Percentiles rank a stretch among this genome's conserved stretches.
Evolutionary conservation across 257 asterid genomes (phyloP).

Genomic region (Verbena officinalis): DNA sequence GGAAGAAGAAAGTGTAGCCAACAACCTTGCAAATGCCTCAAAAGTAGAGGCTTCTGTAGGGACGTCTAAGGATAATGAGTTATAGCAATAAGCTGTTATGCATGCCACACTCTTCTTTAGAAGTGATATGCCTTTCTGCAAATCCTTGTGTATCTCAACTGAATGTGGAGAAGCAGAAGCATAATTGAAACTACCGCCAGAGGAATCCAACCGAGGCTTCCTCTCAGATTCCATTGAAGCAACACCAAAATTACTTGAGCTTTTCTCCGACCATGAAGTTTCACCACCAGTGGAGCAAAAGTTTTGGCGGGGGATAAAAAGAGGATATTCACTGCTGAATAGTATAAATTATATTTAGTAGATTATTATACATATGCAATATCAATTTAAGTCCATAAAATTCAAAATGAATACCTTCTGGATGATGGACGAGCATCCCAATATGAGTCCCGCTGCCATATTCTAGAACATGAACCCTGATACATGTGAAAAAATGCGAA

Average conservation of each 20-base stretch:
- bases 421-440: conserved; percentile 99
- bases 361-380: conserved; percentile 5
- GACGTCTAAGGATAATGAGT: conserved; percentile 69
- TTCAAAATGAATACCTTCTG: conserved; percentile 61
- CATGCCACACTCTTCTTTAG: conserved; percentile 98
- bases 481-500: conserved; percentile 30
- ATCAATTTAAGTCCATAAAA: conserved; percentile 7
- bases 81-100: conserved; percentile 83
- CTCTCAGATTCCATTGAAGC: conserved; percentile 93
- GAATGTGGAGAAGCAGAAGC: conserved; percentile 90
- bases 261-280: conserved; percentile 93
- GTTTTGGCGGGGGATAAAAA: conserved; percentile 89
- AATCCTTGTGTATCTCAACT: conserved; percentile 82
- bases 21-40: conserved; percentile 85
- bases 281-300: conserved; percentile 85
- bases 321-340: conserved; percentile 82
- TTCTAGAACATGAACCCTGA: conserved; percentile 97
- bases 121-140: conserved; percentile 99
- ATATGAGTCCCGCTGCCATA: conserved; percentile 96
- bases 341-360: conserved; percentile 29
- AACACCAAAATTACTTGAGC: conserved; percentile 90
- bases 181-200: conserved; percentile 73
- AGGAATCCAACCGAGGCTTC: conserved; percentile 75
- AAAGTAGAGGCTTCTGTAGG: conserved; percentile 88
- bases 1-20: conserved; percentile 88